phyloP scores from a whole-genome alignment of 2,329 filamentous ascomycete genomes.

The Neofusicoccum ribis region DNA sequence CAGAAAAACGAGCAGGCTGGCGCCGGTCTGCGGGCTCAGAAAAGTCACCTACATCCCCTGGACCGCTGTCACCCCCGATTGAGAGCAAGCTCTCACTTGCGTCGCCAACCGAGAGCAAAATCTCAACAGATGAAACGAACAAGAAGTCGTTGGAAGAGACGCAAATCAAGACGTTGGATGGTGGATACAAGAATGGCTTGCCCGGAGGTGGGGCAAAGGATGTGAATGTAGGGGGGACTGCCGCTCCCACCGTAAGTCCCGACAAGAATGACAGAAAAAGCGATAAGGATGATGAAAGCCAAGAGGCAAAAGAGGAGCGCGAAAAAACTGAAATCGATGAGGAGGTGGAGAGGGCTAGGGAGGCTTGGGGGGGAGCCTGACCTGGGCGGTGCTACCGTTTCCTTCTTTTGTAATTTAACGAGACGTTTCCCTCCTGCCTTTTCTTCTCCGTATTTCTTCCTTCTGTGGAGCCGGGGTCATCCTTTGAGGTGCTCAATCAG shows the following conservation, averaged over 20 bases:
- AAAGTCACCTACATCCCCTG: not conserved
- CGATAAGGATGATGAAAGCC: not conserved
- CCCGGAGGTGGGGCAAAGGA: not conserved
- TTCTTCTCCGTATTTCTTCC: not conserved
- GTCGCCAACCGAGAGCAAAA: not conserved
- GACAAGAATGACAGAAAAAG: not conserved
- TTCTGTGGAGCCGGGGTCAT: not conserved
- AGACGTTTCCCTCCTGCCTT: not conserved
- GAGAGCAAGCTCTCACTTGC: not conserved
- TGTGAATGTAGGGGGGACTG: not conserved
- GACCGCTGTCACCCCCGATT: not conserved
- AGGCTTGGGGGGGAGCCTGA: not conserved
- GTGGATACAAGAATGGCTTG: not conserved
- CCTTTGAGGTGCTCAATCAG: not conserved
- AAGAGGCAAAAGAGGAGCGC: not conserved
- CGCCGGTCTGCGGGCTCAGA: not conserved
- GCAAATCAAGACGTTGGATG: not conserved
- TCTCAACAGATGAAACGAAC: not conserved
- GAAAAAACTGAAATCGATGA: slow-evolving; percentile 7
- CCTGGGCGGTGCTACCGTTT: not conserved
- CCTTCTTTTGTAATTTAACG: not conserved
- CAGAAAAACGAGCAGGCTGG: slow-evolving; percentile 63
- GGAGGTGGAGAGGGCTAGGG: slow-evolving; percentile 1
- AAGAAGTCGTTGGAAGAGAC: not conserved
- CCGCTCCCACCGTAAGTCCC: not conserved